Conservation (phyloP, 805 yeast genomes). For the Wickerhamomyces queroliae region DNA sequence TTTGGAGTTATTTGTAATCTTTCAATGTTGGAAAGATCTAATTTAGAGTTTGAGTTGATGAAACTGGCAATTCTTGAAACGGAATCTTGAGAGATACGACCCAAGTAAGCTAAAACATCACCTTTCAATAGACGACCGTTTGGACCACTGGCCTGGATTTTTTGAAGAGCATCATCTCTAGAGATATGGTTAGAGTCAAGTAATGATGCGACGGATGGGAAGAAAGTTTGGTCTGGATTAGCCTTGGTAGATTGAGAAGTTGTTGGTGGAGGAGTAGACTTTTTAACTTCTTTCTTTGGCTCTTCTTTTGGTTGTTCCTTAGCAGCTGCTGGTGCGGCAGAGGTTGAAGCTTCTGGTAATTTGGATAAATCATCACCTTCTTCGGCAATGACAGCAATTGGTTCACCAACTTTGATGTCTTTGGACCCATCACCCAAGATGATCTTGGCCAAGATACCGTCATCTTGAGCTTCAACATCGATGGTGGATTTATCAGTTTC, state of each 20-base stretch:
- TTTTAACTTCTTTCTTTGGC: conserved; percentile 12
- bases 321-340: conserved; percentile 4
- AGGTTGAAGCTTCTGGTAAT: conserved; percentile 37
- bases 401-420: conserved; percentile 77
- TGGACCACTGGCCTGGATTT: conserved; percentile 84
- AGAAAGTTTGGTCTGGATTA: conserved; percentile 57
- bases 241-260: conserved; percentile 37
- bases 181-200: conserved; percentile 60
- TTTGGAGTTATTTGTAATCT: conserved; percentile 24
- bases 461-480: conserved; percentile 87
- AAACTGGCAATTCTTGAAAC: conserved; percentile 48
- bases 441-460: conserved; percentile 83
- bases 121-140: conserved; percentile 85
- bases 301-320: conserved; percentile 9
- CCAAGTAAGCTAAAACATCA: conserved; percentile 81
- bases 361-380: conserved; percentile 73
- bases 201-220: conserved; percentile 74
- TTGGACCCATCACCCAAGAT: conserved; percentile 63
- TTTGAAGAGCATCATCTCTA: conserved; percentile 58
- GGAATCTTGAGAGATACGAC: conserved; percentile 56
- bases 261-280: conserved; percentile 9
- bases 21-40: conserved; percentile 70
- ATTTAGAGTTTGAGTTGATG: conserved; percentile 48
- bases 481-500: conserved; percentile 84
- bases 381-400: conserved; percentile 88